Conservation (phyloP, 257 asterid species). For the Solanum corneliomulleri region DNA sequence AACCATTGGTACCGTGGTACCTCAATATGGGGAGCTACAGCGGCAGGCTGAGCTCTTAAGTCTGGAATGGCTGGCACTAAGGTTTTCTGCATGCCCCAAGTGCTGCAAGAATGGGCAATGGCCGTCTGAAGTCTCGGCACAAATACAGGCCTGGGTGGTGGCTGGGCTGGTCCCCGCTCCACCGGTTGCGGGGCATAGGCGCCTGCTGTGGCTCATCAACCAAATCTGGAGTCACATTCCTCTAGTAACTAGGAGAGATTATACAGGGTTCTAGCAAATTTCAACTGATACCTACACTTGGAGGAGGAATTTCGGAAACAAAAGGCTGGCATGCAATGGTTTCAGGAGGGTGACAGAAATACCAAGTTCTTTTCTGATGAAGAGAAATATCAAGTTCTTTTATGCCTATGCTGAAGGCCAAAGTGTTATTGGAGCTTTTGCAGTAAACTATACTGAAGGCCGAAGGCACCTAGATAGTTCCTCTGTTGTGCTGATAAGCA, state of each 20-base stretch:
- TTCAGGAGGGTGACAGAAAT: background rate
- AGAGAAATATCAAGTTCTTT: background rate
- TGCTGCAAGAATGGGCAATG: no score
- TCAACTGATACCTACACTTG: background rate
- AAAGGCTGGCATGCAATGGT: background rate
- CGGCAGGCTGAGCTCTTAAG: no score
- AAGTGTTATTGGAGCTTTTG: background rate
- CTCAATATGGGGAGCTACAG: no score
- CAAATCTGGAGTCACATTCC: background rate
- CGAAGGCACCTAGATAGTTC: background rate
- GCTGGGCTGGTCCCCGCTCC: no score
- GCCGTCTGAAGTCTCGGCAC: no score
- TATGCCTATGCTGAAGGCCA: background rate
- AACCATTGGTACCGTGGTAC: no score
- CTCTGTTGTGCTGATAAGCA: background rate
- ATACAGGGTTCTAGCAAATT: background rate
- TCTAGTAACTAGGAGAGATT: background rate
- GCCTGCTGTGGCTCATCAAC: no score
- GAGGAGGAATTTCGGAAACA: background rate
- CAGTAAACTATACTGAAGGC: background rate
- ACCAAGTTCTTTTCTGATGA: background rate
- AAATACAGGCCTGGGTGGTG: no score
- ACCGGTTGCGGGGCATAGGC: no score
- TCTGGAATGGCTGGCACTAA: no score
- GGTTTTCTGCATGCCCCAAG: no score